These are phyloP conservation scores for Amanita phalloides DNA, from an alignment of 768 basidiomycete genomes.

Conservation along the genomic window DNA sequence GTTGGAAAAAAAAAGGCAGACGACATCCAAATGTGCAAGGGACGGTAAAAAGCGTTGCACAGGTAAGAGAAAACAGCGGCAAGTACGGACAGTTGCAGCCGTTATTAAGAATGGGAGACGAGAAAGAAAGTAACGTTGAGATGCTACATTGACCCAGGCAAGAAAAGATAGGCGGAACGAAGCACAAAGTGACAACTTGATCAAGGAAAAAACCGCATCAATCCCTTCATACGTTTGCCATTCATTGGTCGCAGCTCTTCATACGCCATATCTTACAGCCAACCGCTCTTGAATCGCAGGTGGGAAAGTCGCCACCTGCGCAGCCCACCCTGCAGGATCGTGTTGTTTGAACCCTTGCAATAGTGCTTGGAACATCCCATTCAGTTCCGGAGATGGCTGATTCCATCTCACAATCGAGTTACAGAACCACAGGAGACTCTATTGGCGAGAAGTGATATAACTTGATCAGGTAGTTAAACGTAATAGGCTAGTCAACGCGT, in stretches of 20 bases:
- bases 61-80: background rate
- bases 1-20: background rate
- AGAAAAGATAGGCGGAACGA: conserved; percentile 1
- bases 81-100: background rate
- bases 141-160: background rate
- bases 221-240: conserved; percentile 1
- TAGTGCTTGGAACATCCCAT: conserved; percentile 88
- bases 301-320: conserved; percentile 76
- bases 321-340: conserved; percentile 76
- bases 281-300: conserved; percentile 83
- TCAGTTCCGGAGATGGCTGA: conserved; percentile 82
- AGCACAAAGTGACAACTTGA: conserved; percentile 4
- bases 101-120: background rate
- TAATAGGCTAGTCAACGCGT: conserved; percentile 14
- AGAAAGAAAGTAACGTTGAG: background rate
- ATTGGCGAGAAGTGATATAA: conserved; percentile 3
- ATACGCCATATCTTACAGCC: conserved; percentile 81
- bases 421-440: conserved; percentile 97
- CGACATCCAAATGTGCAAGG: background rate
- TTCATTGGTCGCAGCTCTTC: conserved; percentile 9
- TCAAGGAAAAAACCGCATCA: conserved; percentile 5
- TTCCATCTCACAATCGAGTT: conserved; percentile 97
- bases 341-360: conserved; percentile 86
- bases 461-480: background rate
- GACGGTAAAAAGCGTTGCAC: background rate